Base-by-base conservation (phyloP, 23 red algal species). In the Gracilaria domingensis region DNA sequence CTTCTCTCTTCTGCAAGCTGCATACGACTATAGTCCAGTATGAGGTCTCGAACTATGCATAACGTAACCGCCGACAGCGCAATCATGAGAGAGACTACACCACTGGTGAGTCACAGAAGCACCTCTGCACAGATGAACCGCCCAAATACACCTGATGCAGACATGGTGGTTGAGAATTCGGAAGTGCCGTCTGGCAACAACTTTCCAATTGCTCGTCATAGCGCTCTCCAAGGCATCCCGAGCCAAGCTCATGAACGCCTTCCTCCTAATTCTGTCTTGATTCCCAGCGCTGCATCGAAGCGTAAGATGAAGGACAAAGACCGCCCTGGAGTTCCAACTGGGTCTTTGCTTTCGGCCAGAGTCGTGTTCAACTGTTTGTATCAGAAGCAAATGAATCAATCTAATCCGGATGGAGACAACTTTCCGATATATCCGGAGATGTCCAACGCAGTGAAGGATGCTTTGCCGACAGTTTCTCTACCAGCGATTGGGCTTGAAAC, bases 381-480 rank as follows among this genome's bases (percentile, higher is more conserved):
- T 29, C 34, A 40, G 67, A 1, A 73, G 34, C 35, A 73, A n/a
- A 40, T 73, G 38, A 29, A 24, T 6, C 21, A 0, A 18, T 73
- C 67, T 12, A 1, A 37, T 40, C 14, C 67, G 9, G 21, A 23
- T 23, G 34, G 8, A 5, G 35, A 37, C 28, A 39, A 40, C 67
- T 73, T 39, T 73, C 38, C 38, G 20, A 29, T 73, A n/a, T 73
- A 73, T 24, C 21, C 38, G 44, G 33, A 73, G 38, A 73, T 73
- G 34, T 4, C 8, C 3, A 73, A 73, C 24, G 38, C 35, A 24
- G 38, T 73, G 12, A 73, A 73, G 16, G 67, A 73, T 29, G 34
- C 20, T 40, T 11, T 73, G n/a, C 20, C 30, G 35, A 23, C 67
- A 40, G 35, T 44, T 40, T 73, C 67, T 73, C 11, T 73, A 73